Percentiles rank a stretch among this genome's conserved stretches.
These are phyloP conservation scores for Podospora conica DNA, from an alignment of 495 filamentous ascomycete genomes.

Conservation along the genomic window DNA sequence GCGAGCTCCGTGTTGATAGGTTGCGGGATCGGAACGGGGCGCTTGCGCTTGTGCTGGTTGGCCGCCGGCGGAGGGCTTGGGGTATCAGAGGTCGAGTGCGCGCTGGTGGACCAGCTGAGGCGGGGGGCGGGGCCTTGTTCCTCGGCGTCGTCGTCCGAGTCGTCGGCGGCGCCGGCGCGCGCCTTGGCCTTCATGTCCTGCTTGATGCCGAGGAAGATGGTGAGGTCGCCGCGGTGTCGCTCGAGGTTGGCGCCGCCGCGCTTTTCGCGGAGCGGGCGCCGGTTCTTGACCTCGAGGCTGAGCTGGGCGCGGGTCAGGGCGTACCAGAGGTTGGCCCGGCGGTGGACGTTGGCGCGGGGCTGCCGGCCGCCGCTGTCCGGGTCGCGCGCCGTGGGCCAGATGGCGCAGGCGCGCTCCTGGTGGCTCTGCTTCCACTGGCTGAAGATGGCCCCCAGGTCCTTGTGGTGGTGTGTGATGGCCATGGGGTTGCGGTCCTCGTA, in stretches of 20 bases:
- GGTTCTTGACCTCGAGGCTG: neutral
- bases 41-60: neutral
- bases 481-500: conserved; percentile 32
- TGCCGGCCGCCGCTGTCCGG: neutral
- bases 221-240: conserved; percentile 35
- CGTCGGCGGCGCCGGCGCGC: neutral
- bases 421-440: conserved; percentile 20
- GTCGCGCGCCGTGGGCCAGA: neutral
- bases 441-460: conserved; percentile 18
- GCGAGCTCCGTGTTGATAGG: neutral
- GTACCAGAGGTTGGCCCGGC: neutral
- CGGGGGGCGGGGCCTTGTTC: neutral
- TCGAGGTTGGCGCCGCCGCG: conserved; percentile 32
- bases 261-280: neutral
- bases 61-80: neutral
- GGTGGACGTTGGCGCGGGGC: neutral
- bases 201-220: conserved; percentile 12
- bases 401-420: neutral
- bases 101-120: neutral
- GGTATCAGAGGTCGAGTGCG: neutral
- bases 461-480: conserved; percentile 28
- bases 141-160: neutral
- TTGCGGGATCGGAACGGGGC: neutral
- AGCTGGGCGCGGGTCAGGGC: neutral
- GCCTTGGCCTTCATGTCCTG: neutral